Evolutionary conservation across 106 monocot genomes (phyloP), one percentile per base, ranked within the genome.

Genomic region (Dendrobium huoshanense): DNA sequence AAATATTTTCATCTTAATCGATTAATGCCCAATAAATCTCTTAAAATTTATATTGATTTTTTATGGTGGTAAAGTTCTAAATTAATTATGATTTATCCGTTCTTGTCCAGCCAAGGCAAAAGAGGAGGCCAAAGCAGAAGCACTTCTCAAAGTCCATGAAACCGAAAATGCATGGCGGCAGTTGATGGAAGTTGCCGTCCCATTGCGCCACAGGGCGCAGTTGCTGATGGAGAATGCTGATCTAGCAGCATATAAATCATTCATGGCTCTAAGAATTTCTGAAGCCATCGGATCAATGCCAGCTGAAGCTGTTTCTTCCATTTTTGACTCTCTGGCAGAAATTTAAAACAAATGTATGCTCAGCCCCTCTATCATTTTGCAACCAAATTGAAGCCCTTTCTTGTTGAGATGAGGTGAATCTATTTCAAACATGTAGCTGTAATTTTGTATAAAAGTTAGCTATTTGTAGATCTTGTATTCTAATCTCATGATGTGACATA

Each of bases 201-300:
- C 73, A 1, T 49, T 84, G 43, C 90, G 95, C 27, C 64, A 24
- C 0, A 77, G 88, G 70, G 92, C 90, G 41, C 93, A 95, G 82
- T 24, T 72, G 37, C 77, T 95, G 48, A 91, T 95, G 91, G 54
- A 41, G 29, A 87, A 95, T 20, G 95, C 95, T 51, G 92, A 95
- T 40, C 64, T 93, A 43, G 83, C 82, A 13, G 76, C 83, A 9
- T 95, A 91, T 83, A 92, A 85, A 74, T 82, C 95, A 29, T 43
- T 84, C 24, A 89, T 95, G 92, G 93, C 93, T 24, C 43, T 86
- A 9, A 83, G 86, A 72, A 80, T 95, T 27, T 90, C 93, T 0
- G 92, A 91, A 42, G 83, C 89, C 25, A 77, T 85, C 4, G 55
- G 75, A 67, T 77, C 84, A 4, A 3, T 24, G 37, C 56, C 61